phyloP scores from a whole-genome alignment of 2,329 filamentous ascomycete species.

The Trichoderma sp. region DNA sequence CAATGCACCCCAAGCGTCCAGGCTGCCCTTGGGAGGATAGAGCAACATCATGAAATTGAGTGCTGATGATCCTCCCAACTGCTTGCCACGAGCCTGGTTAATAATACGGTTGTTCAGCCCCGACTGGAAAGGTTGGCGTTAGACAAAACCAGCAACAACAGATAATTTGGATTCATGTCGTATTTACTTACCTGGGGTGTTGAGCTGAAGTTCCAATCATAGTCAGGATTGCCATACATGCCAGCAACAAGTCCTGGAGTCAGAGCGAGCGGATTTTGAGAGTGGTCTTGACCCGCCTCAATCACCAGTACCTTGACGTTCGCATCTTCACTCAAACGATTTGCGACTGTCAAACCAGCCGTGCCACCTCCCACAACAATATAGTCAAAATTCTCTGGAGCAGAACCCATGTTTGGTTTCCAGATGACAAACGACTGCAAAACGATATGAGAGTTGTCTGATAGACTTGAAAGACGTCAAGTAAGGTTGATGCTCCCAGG shows the following conservation, averaged over 20 bases:
- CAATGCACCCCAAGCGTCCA: slow-evolving; percentile 37
- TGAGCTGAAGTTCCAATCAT: slow-evolving; percentile 35
- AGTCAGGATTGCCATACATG: slow-evolving; percentile 32
- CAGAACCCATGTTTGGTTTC: slow-evolving; percentile 9
- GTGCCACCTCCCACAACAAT: slow-evolving; percentile 38
- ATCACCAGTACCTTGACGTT: slow-evolving; percentile 35
- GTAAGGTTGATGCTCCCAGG: background rate
- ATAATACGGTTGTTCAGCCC: slow-evolving; percentile 30
- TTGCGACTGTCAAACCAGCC: slow-evolving; percentile 37
- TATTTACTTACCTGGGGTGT: slow-evolving; percentile 30
- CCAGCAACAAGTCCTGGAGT: slow-evolving; percentile 31
- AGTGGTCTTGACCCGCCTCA: slow-evolving; percentile 34
- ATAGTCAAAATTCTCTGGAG: slow-evolving; percentile 32
- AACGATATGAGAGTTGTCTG: background rate
- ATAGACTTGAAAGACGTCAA: background rate
- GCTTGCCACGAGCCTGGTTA: slow-evolving; percentile 52
- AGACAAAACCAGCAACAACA: background rate
- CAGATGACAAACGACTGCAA: background rate
- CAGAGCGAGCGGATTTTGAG: slow-evolving; percentile 29
- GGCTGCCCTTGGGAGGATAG: slow-evolving; percentile 27
- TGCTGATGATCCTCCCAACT: slow-evolving; percentile 57
- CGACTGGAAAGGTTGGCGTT: background rate
- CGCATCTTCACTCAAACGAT: slow-evolving; percentile 35
- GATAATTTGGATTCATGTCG: too few species aligned
- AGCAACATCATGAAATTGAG: slow-evolving; percentile 56